Base-by-base conservation (phyloP, 2,329 filamentous ascomycete genomes). In the Calonectria fujianensis region DNA sequence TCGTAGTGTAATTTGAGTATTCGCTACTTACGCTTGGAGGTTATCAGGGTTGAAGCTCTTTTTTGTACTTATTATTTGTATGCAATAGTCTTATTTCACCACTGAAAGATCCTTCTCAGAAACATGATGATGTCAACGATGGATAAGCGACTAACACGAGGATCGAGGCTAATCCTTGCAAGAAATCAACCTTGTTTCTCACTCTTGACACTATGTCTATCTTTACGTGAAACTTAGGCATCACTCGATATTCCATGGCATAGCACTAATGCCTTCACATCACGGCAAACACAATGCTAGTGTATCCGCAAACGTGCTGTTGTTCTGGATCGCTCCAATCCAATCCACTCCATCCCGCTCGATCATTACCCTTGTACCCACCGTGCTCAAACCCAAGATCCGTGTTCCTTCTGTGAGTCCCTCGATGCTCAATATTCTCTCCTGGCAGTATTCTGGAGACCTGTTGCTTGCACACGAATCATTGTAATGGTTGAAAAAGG, bases 401-500 rank as follows among this genome's bases (percentile, higher is more conserved):
- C 73, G 79, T n/a, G 79, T 68, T 18, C 78, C 79, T 24, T 70
- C 57, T 35, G 45, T 70, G 10, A 59, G 70, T 10, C 77, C 79
- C 59, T 80, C 70, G 31, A 84, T 72, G 45, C 82, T 82, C 29
- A 87, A 77, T 52, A 89, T 87, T 51, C 86, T 83, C 66, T 86
- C 82, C 81, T 91, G 89, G 82, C 89, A 91, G 54, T 84, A 83
- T 37, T 85, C 83, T 6, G 81, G 85, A 14, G 85, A 86, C 3
- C 81, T 81, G 68, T 86, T 82, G 41, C 84, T 84, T 51, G 86
- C 88, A 80, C 89, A 91, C 0, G 82, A 78, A 14, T 87, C 87
- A 68, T 85, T 88, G 84, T 94, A 93, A 83, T 93, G 91, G 82
- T 90, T 88, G 82, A 93, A 94, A 87, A 94, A 94, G 3, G 89